Conservation (phyloP, 164 flowering plant genomes). For the Saururus chinensis region DNA sequence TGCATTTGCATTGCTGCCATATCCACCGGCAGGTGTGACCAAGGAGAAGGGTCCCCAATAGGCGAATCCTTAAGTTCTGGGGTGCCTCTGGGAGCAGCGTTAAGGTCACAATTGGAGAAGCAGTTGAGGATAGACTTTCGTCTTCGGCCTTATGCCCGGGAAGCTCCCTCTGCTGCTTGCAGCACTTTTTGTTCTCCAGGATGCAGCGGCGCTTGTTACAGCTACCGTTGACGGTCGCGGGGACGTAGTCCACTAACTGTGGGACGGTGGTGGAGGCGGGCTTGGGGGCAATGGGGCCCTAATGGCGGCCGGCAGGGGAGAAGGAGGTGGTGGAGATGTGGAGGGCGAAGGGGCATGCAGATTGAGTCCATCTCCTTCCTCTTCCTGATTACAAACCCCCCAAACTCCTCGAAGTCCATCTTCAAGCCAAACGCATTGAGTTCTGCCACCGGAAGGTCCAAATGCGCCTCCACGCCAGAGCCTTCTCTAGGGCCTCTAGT, state of each 20-base stretch:
- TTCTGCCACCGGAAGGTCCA: too few species aligned
- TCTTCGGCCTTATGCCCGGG: too few species aligned
- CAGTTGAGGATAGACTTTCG: too few species aligned
- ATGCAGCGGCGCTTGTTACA: neutral
- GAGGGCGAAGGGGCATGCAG: too few species aligned
- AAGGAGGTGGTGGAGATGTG: too few species aligned
- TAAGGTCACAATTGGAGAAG: constrained; percentile 31
- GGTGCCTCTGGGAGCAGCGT: constrained; percentile 55
- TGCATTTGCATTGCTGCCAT: neutral
- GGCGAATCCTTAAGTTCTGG: constrained; percentile 29
- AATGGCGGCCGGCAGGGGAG: too few species aligned
- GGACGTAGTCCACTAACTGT: neutral
- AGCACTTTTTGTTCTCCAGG: neutral
- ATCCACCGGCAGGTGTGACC: neutral
- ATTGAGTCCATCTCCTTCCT: too few species aligned
- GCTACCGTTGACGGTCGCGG: neutral
- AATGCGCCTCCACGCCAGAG: too few species aligned
- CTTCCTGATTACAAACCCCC: too few species aligned
- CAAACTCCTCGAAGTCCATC: too few species aligned
- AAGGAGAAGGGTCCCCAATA: neutral
- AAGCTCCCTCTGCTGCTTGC: neutral
- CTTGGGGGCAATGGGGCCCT: constrained; percentile 90
- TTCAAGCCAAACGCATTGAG: too few species aligned
- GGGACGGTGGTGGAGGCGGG: constrained; percentile 30
- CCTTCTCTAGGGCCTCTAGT: too few species aligned